Evolutionary conservation across 2,329 filamentous ascomycete species (phyloP).

Genomic region (Penicillium palitans): DNA sequence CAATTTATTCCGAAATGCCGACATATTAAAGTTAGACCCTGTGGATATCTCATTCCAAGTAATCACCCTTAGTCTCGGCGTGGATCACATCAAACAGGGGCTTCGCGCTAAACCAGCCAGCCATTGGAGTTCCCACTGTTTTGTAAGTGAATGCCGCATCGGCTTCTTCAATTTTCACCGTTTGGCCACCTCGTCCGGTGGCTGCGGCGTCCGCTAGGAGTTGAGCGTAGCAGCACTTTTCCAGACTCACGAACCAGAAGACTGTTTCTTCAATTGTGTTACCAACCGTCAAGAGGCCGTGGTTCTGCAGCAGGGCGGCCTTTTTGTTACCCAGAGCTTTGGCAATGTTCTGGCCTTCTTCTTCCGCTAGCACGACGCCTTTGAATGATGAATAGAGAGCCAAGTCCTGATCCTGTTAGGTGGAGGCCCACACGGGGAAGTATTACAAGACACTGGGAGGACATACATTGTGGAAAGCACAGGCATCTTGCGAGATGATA

Average conservation of each 20-base stretch:
- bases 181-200: conserved; percentile 60
- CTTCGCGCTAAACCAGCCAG: conserved; percentile 71
- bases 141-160: conserved; percentile 69
- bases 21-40: neutral
- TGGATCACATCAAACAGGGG: conserved; percentile 70
- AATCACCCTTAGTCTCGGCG: conserved; percentile 59
- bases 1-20: neutral
- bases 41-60: conserved; percentile 45
- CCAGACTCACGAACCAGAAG: conserved; percentile 56
- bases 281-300: conserved; percentile 54
- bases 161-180: conserved; percentile 66
- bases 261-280: conserved; percentile 52
- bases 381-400: conserved; percentile 56
- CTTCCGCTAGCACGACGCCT: conserved; percentile 53
- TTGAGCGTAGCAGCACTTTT: conserved; percentile 57
- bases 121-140: conserved; percentile 60
- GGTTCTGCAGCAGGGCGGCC: conserved; percentile 56
- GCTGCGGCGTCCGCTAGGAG: conserved; percentile 55
- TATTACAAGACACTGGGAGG: neutral
- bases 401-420: conserved; percentile 43
- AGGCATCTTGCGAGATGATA: conserved; percentile 49
- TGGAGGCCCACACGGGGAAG: too few relatives aligned
- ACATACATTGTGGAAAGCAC: conserved; percentile 46
- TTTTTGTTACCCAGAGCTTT: conserved; percentile 51
- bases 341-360: conserved; percentile 57